Percentiles rank a stretch among this genome's conserved stretches.
Conservation (phyloP, 2,329 filamentous ascomycete species). For the Neurospora sp. region DNA sequence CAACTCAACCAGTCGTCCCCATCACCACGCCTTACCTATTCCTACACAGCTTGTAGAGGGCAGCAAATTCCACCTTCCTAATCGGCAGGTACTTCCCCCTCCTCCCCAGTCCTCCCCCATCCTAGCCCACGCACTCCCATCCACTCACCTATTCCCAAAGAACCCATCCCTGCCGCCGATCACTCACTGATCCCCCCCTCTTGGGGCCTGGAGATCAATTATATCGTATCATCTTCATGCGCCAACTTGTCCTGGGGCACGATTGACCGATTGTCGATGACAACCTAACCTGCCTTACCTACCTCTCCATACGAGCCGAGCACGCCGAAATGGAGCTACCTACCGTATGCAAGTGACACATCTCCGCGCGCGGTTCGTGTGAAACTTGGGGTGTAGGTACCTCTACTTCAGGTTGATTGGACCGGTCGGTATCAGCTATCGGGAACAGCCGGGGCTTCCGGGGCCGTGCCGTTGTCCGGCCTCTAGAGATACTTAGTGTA, state of each 20-base stretch:
- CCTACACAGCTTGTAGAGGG: not conserved
- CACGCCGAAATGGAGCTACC: not conserved
- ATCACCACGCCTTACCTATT: not conserved
- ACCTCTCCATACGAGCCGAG: not conserved
- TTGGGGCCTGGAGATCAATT: not conserved
- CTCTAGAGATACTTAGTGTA: not conserved
- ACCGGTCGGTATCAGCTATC: not conserved
- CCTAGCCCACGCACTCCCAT: not conserved
- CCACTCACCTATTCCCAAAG: not conserved
- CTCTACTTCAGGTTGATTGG: not conserved
- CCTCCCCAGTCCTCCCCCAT: not conserved
- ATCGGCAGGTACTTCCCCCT: not conserved
- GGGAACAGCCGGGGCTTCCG: not conserved
- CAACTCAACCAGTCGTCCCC: not conserved
- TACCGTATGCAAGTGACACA: not conserved
- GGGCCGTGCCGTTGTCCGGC: not conserved
- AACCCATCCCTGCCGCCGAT: not conserved
- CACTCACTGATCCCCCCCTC: not conserved
- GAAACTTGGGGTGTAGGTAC: not conserved
- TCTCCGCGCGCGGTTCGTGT: not conserved
- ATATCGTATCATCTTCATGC: not conserved
- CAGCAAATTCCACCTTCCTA: not conserved
- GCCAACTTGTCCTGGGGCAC: not conserved
- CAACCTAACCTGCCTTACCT: not conserved
- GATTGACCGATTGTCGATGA: not conserved